Percentiles rank a stretch among this genome's conserved stretches.
Evolutionary conservation across 169 alveolate species (phyloP).

Genomic region (Hepatocystis sp.): DNA sequence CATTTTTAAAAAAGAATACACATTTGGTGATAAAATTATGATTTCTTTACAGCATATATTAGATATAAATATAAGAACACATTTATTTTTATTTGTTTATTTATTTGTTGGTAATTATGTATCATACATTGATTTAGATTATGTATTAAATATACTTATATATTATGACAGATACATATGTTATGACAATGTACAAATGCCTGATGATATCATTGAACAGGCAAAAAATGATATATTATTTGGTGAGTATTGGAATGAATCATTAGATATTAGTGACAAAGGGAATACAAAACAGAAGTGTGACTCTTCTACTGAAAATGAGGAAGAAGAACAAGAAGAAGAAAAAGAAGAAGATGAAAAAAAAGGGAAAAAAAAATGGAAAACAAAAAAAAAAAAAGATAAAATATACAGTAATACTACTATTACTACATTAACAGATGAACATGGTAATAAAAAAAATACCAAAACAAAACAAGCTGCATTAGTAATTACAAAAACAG

Average conservation of each 20-base stretch:
- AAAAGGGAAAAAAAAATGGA: constrained; percentile 16
- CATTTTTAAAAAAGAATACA: constrained; percentile 48
- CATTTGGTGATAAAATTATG: constrained; percentile 39
- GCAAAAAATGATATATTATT: background rate
- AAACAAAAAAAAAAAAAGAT: constrained; percentile 6
- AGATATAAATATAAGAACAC: constrained; percentile 58
- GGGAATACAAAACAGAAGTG: too few relatives aligned
- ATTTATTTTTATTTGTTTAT: constrained; percentile 52
- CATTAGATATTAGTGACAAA: background rate
- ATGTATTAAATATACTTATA: constrained; percentile 19
- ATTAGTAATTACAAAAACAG: too few relatives aligned
- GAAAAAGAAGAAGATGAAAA: constrained; percentile 15
- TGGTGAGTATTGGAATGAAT: background rate
- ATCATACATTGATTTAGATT: constrained; percentile 42
- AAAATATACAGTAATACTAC: too few relatives aligned
- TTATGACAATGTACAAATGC: constrained; percentile 41
- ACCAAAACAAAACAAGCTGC: too few relatives aligned
- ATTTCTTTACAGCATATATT: constrained; percentile 39
- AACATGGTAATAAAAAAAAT: too few relatives aligned
- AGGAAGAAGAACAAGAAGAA: constrained; percentile 35
- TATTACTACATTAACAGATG: too few relatives aligned
- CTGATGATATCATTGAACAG: too few relatives aligned
- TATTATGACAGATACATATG: constrained; percentile 29
- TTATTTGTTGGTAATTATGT: constrained; percentile 45
- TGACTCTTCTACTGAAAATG: too few relatives aligned